Conservation (phyloP, 106 monocot species). For the Allium fistulosum region DNA sequence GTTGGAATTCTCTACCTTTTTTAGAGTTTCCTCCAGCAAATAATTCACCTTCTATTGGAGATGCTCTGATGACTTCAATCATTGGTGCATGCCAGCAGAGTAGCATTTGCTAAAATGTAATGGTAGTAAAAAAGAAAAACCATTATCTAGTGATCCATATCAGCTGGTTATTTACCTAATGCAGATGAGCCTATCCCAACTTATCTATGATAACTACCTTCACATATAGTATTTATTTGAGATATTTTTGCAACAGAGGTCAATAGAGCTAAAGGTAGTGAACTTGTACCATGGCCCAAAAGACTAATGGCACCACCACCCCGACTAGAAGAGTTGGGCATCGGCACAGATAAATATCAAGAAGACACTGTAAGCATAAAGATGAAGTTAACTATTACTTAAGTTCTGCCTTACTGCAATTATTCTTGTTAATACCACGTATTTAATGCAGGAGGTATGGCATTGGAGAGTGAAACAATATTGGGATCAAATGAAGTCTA, state of each 20-base stretch:
- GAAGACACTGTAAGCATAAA: conserved; percentile 52
- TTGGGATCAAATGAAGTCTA: conserved; percentile 64
- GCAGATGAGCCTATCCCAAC: too few relatives aligned
- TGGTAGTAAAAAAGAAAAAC: too few relatives aligned
- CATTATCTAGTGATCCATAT: too few relatives aligned
- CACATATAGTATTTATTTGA: background rate
- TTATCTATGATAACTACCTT: background rate
- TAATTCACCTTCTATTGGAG: too few relatives aligned
- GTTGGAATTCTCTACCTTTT: too few relatives aligned
- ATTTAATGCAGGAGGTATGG: conserved; percentile 66
- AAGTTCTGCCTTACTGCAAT: background rate
- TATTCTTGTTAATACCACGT: background rate
- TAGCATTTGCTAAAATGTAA: too few relatives aligned
- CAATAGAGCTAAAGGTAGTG: conserved; percentile 39
- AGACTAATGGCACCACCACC: conserved; percentile 67
- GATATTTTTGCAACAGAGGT: conserved; percentile 25
- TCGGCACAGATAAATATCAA: conserved; percentile 39
- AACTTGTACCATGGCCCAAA: conserved; percentile 75
- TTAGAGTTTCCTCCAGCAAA: too few relatives aligned
- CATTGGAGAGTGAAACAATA: conserved; percentile 56
- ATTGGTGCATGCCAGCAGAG: too few relatives aligned
- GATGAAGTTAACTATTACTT: background rate
- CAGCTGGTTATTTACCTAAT: too few relatives aligned
- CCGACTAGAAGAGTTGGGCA: conserved; percentile 71
- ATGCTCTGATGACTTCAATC: too few relatives aligned